Conservation (phyloP, 2,329 filamentous ascomycete genomes). For the Colletotrichum sp. region DNA sequence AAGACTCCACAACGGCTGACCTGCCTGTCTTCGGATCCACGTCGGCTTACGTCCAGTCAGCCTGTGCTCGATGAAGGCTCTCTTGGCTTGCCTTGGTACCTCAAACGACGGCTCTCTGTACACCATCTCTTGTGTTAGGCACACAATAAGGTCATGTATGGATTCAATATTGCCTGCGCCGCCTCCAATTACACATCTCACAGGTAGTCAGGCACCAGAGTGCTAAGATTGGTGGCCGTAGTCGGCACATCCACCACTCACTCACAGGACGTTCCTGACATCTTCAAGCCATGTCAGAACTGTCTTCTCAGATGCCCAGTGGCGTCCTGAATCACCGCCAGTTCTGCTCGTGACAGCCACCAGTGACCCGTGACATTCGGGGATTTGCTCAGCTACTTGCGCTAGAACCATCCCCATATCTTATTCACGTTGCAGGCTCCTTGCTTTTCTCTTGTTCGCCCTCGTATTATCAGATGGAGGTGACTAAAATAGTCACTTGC, state of each 20-base stretch:
- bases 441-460: slow-evolving; percentile 9
- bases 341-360: background rate
- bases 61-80: background rate
- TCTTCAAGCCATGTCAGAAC: background rate
- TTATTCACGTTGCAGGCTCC: background rate
- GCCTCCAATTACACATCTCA: background rate
- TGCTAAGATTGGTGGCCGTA: background rate
- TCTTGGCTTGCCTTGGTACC: background rate
- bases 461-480: slow-evolving; percentile 6
- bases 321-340: background rate
- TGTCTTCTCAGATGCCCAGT: background rate
- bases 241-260: background rate
- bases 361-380: background rate
- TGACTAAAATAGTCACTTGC: background rate
- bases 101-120: background rate
- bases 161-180: slow-evolving; percentile 1
- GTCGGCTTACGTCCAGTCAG: background rate
- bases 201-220: background rate
- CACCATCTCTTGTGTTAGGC: background rate
- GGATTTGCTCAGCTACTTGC: background rate
- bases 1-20: background rate
- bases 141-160: background rate
- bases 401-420: background rate
- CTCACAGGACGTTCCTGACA: background rate
- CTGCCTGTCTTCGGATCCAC: background rate